Evolutionary conservation across 192 early-diverging fungal species (phyloP).

Genomic region (Irineochytrium annulatum): DNA sequence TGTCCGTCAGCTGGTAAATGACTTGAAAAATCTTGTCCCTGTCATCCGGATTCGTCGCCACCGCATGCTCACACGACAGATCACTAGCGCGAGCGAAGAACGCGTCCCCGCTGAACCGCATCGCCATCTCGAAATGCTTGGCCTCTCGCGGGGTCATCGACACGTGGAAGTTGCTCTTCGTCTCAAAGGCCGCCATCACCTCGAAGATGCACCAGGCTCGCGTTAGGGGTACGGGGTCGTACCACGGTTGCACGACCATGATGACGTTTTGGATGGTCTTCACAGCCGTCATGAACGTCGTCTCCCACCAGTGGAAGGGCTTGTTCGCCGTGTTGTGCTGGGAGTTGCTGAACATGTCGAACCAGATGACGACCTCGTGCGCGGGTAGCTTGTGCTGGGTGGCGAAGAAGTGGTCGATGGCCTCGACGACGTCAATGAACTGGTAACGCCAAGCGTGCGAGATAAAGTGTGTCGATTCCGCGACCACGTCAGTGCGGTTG

Average conservation of each 20-base stretch:
- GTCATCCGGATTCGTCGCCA: conserved; percentile 5
- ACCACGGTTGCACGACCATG: conserved; percentile 27
- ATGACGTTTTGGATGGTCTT: conserved; percentile 18
- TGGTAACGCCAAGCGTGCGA: conserved; percentile 28
- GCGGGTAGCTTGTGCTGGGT: background rate
- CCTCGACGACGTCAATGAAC: conserved; percentile 29
- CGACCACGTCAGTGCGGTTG: background rate
- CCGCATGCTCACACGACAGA: too few species aligned
- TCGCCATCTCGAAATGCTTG: background rate
- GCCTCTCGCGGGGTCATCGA: background rate
- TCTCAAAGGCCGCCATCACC: conserved; percentile 15
- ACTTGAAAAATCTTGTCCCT: background rate
- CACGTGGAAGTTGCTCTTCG: conserved; percentile 10
- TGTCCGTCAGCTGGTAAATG: background rate
- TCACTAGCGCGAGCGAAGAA: too few species aligned
- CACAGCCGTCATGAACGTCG: conserved; percentile 31
- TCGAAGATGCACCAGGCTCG: conserved; percentile 34
- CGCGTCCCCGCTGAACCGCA: too few species aligned
- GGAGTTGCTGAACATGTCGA: conserved; percentile 30
- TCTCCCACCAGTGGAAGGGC: conserved; percentile 25
- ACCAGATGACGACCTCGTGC: conserved; percentile 19
- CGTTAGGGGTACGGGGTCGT: conserved; percentile 23
- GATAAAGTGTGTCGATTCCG: conserved; percentile 24
- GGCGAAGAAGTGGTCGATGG: conserved; percentile 14
- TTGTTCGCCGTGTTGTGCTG: conserved; percentile 18